Base-by-base conservation (phyloP, 2,329 filamentous ascomycete species). In the Atkinsonella texensis region DNA sequence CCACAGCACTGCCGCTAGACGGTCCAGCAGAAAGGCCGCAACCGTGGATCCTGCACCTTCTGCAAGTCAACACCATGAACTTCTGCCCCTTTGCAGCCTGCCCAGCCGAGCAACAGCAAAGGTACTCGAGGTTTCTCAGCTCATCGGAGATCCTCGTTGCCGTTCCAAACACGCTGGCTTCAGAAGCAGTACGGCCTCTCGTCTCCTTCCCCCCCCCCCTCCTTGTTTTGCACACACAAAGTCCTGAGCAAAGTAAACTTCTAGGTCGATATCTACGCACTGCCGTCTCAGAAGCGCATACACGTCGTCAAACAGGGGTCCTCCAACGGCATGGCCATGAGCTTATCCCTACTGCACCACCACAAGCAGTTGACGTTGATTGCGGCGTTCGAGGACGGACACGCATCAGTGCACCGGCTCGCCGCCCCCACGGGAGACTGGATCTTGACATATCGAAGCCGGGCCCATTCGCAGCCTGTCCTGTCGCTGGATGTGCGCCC, bases 1-100 rank as follows among this genome's bases (percentile, higher is more conserved):
- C 83, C 59, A 83, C 75, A 35, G 71, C 71, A 9, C 71, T 94
- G 12, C 91, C 91, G 0, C 76, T 91, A 33, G 87, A 94, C 55
- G 68, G 70, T 46, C 70, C 64, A 1, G 66, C 65, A 31, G 66
- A 65, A 48, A 76, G 70, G 56, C 78, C 76, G 17, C 76, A 83
- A 60, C 93, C 93, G 32, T 95, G 88, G 89, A 71, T 96, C n/a
- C 67, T 95, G 20, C 80, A 95, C 66, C 78, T 87, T 4, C 71
- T 98, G 5, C 75, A 86, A 5, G 89, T 97, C 43, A 96, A 96
- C 62, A 89, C 91, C 1, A 79, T 97, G 70, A 98, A 97, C 63
- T 98, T 97, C 65, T 98, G 93, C 64, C 78, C 85, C 1, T 95
- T 95, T 65, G 76, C 85, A 2, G 75, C 77, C 55, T 84, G 83